Evolutionary conservation across 495 filamentous ascomycete genomes (phyloP).

Genomic region (Tricharina praecox): DNA sequence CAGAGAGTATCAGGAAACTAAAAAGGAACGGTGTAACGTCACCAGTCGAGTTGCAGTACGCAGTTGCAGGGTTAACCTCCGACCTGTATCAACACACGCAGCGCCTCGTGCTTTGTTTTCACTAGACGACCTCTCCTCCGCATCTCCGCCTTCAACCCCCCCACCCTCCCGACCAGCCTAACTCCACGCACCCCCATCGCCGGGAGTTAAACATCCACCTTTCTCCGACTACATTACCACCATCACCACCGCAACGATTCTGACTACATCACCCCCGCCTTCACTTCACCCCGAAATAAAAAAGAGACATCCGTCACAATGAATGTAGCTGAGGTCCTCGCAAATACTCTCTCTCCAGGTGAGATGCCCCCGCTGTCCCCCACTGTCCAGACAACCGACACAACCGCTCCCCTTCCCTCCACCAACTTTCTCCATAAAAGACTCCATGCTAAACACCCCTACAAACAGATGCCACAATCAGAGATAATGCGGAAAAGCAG

Average conservation of each 20-base stretch:
- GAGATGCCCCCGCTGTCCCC: too few species aligned
- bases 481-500: slow-evolving; percentile 83
- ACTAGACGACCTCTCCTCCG: not conserved
- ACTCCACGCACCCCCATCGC: not conserved
- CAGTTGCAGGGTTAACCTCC: slow-evolving; percentile 6
- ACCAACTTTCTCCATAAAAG: slow-evolving; percentile 1
- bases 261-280: too few species aligned
- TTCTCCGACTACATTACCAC: not conserved
- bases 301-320: too few species aligned
- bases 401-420: too few species aligned
- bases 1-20: not conserved
- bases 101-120: slow-evolving; percentile 2
- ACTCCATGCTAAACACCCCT: slow-evolving; percentile 16
- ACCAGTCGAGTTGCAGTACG: too few species aligned
- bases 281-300: too few species aligned
- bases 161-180: not conserved
- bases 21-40: slow-evolving; percentile 5
- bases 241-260: too few species aligned
- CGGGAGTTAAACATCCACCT: not conserved
- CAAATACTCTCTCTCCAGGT: slow-evolving; percentile 83
- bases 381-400: too few species aligned
- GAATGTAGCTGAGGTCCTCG: slow-evolving; percentile 72
- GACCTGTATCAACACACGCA: slow-evolving; percentile 3
- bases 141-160: slow-evolving; percentile 3
- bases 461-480: slow-evolving; percentile 62